phyloP scores from a whole-genome alignment of 1,284 basidiomycete species.

The Cerrena zonata region DNA sequence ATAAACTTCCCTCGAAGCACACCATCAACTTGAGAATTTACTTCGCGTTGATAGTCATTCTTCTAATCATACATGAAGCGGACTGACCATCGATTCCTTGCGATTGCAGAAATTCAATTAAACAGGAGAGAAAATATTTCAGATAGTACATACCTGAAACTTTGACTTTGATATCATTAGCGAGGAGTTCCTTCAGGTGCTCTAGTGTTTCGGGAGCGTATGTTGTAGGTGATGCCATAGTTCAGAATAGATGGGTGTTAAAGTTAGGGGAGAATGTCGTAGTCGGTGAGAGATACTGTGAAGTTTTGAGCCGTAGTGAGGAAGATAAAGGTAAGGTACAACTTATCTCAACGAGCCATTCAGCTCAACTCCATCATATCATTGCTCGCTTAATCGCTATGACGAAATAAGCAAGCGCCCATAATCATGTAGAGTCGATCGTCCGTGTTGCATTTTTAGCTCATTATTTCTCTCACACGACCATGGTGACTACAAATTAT shows the following conservation, averaged over 20 bases:
- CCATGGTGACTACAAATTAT: slow-evolving; percentile 3
- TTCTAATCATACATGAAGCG: neutral
- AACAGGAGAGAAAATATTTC: neutral
- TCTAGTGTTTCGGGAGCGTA: slow-evolving; percentile 51
- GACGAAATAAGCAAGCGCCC: slow-evolving; percentile 11
- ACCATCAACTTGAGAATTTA: slow-evolving; percentile 68
- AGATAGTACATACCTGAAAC: slow-evolving; percentile 66
- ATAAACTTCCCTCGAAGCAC: slow-evolving; percentile 91
- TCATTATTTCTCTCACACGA: neutral
- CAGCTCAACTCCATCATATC: no score
- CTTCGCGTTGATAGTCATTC: slow-evolving; percentile 2
- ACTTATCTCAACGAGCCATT: neutral
- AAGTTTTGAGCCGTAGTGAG: no score
- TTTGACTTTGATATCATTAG: slow-evolving; percentile 79
- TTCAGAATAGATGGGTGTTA: neutral
- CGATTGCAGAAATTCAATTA: neutral
- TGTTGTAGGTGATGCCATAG: slow-evolving; percentile 30
- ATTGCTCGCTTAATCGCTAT: no score
- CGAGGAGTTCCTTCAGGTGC: slow-evolving; percentile 55
- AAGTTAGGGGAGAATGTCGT: no score
- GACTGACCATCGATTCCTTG: slow-evolving; percentile 62
- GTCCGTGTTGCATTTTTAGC: neutral
- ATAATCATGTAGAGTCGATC: neutral
- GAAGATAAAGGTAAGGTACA: neutral
- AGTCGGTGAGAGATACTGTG: no score